phyloP scores from a whole-genome alignment of 106 monocot species.

The Phalaenopsis aphrodite region DNA sequence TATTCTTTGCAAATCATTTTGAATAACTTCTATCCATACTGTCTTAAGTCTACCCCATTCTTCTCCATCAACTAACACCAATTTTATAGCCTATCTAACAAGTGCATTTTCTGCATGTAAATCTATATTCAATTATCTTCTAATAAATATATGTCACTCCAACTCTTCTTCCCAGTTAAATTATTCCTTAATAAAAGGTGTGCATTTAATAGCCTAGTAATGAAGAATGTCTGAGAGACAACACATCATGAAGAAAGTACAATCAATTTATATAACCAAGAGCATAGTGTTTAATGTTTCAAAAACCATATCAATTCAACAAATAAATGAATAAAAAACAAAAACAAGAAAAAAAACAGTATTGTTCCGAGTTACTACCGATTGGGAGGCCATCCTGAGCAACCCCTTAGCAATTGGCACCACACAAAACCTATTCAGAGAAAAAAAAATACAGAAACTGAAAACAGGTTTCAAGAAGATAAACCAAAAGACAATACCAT shows the following conservation, averaged over 20 bases:
- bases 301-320: background rate
- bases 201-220: background rate
- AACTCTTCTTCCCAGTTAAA: too few relatives aligned
- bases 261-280: background rate
- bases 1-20: too few relatives aligned
- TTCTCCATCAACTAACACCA: too few relatives aligned
- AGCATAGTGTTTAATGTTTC: background rate
- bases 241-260: background rate
- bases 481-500: background rate
- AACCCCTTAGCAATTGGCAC: slow-evolving; percentile 38
- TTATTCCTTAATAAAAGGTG: too few relatives aligned
- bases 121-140: too few relatives aligned
- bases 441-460: background rate
- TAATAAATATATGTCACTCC: too few relatives aligned
- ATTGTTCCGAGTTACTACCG: slow-evolving; percentile 11
- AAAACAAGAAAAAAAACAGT: background rate
- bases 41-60: too few relatives aligned
- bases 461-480: background rate
- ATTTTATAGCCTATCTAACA: too few relatives aligned
- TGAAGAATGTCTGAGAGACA: too few relatives aligned
- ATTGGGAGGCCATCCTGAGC: slow-evolving; percentile 13
- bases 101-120: too few relatives aligned
- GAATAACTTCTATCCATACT: too few relatives aligned
- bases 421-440: slow-evolving; percentile 42
- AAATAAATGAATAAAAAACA: too few relatives aligned